phyloP scores from a whole-genome alignment of 2,329 filamentous ascomycete genomes.

The Trichoderma asperellum region DNA sequence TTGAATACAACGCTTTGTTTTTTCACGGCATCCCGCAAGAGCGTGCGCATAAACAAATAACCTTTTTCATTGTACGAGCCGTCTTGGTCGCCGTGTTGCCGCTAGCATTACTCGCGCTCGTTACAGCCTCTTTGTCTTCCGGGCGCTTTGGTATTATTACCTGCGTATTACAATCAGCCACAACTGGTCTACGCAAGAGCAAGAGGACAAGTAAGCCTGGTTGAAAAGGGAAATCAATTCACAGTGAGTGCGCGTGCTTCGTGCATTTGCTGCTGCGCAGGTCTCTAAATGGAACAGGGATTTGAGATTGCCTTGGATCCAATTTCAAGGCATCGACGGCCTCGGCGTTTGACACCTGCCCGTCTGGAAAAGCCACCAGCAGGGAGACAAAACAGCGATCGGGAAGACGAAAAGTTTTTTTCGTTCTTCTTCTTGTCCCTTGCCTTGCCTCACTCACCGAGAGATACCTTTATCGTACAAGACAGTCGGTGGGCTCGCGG shows the following conservation, averaged over 20 bases:
- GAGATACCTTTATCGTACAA: constrained; percentile 4
- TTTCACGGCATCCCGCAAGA: neutral
- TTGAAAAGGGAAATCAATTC: neutral
- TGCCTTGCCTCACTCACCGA: constrained; percentile 26
- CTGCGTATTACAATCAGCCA: neutral
- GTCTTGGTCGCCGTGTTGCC: neutral
- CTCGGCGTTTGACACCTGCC: constrained; percentile 24
- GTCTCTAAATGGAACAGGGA: constrained; percentile 24
- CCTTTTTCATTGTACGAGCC: neutral
- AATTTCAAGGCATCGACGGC: constrained; percentile 25
- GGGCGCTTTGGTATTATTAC: constrained; percentile 5
- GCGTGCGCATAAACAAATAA: constrained; percentile 21
- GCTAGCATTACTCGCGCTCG: constrained; percentile 25
- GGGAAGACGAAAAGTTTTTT: constrained; percentile 14
- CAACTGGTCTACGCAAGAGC: neutral
- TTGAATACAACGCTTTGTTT: neutral
- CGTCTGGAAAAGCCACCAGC: constrained; percentile 13
- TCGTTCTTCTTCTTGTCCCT: neutral
- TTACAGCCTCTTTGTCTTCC: neutral
- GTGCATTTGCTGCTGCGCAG: constrained; percentile 17
- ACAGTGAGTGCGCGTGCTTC: constrained; percentile 17
- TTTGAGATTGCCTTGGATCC: constrained; percentile 15
- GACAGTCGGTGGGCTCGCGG: constrained; percentile 20
- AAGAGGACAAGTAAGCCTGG: neutral
- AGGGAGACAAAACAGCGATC: constrained; percentile 23